Evolutionary conservation across 331 rosid genomes (phyloP), one percentile per base, ranked within the genome.

Genomic region (Acacia concinna): DNA sequence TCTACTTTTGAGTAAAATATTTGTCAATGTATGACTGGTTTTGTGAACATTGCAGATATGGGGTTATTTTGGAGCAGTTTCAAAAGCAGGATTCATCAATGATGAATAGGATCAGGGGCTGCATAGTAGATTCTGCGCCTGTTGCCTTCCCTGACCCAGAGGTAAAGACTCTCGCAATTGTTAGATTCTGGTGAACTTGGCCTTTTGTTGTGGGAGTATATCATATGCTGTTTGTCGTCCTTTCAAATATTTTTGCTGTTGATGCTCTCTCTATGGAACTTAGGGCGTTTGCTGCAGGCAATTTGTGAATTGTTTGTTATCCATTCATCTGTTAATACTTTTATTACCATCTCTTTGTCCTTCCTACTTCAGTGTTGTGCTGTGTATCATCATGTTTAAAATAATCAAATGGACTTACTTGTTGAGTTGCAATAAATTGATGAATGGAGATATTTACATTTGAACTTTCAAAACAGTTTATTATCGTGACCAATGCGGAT

Each of bases 41-140:
- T 73, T 46, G 52, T 65, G 15, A 72, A 4, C 46, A 71, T 79
- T 82, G 52, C 86, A 96, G 99, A 65, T 96, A 96, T 72, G 99
- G 99, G 47, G 92, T 86, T 74, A 88, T 93, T 32, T 83, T 96
- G 81, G 98, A 96, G 88, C 84, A 72, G 74, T 87, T 93, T 77
- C 91, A 96, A 66, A 85, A 69, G 81, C 91, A 87, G 51, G 90
- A 91, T 85, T 79, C 87, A 31, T 83, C 93, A 78, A 28, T 89
- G 51, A 85, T 64, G 84, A 87, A 82, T 73, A 90, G 86, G 93
- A 96, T 96, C 73, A 90, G 75, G 81, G 98, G 99, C 34, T 96
- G 99, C 83, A 75, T 96, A 83, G 97, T 96, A 40, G 99, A 96
- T 89, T 96, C 99, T 81, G 99, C 99, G 35, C 99, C 99, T 63